A percentile compares a stretch with the other conserved stretches of the same genome.
Conservation (phyloP, 2,329 filamentous ascomycete species). For the Monilinia vaccinii-corymbosi region DNA sequence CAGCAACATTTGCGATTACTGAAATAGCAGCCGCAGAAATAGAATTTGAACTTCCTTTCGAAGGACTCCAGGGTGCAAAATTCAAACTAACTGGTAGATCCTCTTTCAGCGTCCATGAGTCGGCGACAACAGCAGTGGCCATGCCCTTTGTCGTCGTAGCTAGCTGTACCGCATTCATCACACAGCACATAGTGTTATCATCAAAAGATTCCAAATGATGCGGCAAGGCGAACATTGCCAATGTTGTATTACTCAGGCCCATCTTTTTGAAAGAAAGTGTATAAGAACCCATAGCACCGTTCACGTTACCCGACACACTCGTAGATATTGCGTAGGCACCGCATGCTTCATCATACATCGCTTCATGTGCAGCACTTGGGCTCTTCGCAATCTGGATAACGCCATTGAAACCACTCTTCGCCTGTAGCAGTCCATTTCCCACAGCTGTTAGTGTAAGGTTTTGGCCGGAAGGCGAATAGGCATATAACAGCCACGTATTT, state of each 20-base stretch:
- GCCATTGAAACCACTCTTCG: slow-evolving; percentile 62
- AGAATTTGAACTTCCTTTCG: slow-evolving; percentile 35
- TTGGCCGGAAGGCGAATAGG: slow-evolving; percentile 48
- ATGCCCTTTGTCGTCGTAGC: slow-evolving; percentile 80
- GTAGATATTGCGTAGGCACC: slow-evolving; percentile 65
- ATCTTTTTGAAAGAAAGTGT: slow-evolving; percentile 62
- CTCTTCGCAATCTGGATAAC: slow-evolving; percentile 72
- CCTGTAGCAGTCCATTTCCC: slow-evolving; percentile 56
- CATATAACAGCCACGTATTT: slow-evolving; percentile 73
- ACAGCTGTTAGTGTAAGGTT: slow-evolving; percentile 59
- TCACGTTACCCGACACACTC: slow-evolving; percentile 52
- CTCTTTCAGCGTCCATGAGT: slow-evolving; percentile 73
- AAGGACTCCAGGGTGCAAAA: slow-evolving; percentile 69
- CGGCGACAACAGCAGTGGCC: slow-evolving; percentile 61
- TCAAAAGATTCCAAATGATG: slow-evolving; percentile 78
- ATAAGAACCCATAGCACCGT: slow-evolving; percentile 58
- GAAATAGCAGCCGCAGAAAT: slow-evolving; percentile 47
- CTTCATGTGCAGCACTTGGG: slow-evolving; percentile 43
- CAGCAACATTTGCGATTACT: slow-evolving; percentile 52
- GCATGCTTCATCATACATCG: slow-evolving; percentile 63
- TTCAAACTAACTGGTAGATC: slow-evolving; percentile 62
- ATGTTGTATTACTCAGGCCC: slow-evolving; percentile 48
- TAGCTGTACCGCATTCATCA: slow-evolving; percentile 32
- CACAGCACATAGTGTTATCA: slow-evolving; percentile 3
- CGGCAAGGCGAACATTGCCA: slow-evolving; percentile 82